phyloP scores from a whole-genome alignment of 768 basidiomycete species.

The Amanita subjunquillea region DNA sequence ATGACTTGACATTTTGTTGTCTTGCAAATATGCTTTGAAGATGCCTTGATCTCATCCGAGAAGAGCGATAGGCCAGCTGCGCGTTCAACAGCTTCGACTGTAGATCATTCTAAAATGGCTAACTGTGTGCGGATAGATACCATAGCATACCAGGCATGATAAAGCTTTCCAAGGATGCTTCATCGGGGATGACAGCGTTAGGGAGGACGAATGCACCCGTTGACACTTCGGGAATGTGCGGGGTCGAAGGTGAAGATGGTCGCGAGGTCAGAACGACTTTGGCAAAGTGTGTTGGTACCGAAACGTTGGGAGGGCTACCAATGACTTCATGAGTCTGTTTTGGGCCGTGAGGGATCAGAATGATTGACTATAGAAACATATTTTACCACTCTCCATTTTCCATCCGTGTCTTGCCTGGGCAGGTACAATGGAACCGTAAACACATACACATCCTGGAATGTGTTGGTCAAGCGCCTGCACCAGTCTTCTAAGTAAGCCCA shows the following conservation, averaged over 20 bases:
- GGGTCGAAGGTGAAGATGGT: conserved; percentile 64
- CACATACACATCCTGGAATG: conserved; percentile 90
- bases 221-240: conserved; percentile 63
- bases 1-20: conserved; percentile 82
- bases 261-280: conserved; percentile 83
- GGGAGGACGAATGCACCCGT: conserved; percentile 95
- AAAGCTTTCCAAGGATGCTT: conserved; percentile 71
- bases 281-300: conserved; percentile 97
- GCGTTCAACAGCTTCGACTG: conserved; percentile 88
- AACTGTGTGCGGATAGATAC: not conserved
- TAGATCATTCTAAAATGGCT: not conserved
- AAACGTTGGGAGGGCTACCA: conserved; percentile 78
- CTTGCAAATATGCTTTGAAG: conserved; percentile 81
- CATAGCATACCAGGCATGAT: conserved; percentile 55
- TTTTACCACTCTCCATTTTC: conserved; percentile 91
- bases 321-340: conserved; percentile 88
- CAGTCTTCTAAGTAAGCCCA: conserved; percentile 97
- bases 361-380: conserved; percentile 9
- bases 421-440: conserved; percentile 98
- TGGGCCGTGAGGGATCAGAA: not conserved
- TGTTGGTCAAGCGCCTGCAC: conserved; percentile 82
- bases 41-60: conserved; percentile 64
- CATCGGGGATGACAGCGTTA: conserved; percentile 86
- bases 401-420: conserved; percentile 74
- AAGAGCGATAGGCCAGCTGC: conserved; percentile 86